A percentile compares a stretch with the other conserved stretches of the same genome.
Evolutionary conservation across 2,329 filamentous ascomycete genomes (phyloP).

Genomic region (Lomentospora prolificans): DNA sequence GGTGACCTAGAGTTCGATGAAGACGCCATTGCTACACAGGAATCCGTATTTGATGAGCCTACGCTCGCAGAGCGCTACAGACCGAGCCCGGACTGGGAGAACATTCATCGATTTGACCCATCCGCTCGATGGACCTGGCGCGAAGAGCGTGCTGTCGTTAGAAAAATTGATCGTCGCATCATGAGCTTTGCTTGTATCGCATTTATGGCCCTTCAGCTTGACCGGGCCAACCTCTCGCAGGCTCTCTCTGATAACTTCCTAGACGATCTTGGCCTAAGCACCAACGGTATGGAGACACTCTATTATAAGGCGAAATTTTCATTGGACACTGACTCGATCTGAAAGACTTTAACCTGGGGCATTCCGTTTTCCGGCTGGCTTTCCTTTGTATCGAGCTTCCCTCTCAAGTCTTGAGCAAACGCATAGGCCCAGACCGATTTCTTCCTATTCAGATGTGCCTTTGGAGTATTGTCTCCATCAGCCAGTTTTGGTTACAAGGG

Average conservation of each 20-base stretch:
- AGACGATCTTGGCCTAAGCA: constrained; percentile 18
- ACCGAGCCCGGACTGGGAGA: constrained; percentile 20
- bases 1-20: constrained; percentile 12
- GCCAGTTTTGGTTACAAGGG: constrained; percentile 32
- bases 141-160: constrained; percentile 21
- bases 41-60: constrained; percentile 26
- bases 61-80: constrained; percentile 24
- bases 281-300: constrained; percentile 13
- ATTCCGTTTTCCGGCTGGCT: constrained; percentile 20
- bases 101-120: constrained; percentile 27
- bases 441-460: constrained; percentile 48
- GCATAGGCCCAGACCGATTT: constrained; percentile 48
- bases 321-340: neutral
- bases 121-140: constrained; percentile 25
- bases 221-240: constrained; percentile 22
- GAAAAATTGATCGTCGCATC: constrained; percentile 39
- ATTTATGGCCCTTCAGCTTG: constrained; percentile 23
- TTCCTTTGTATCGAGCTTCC: constrained; percentile 35
- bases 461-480: constrained; percentile 42
- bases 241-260: constrained; percentile 22
- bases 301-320: neutral
- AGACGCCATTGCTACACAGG: constrained; percentile 26
- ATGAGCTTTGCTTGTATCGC: constrained; percentile 31
- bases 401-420: constrained; percentile 49
- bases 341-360: constrained; percentile 23